Evolutionary conservation across 2,329 filamentous ascomycete genomes (phyloP), one percentile per base, ranked within the genome.

Genomic region (Trichoderma atrobrunneum): DNA sequence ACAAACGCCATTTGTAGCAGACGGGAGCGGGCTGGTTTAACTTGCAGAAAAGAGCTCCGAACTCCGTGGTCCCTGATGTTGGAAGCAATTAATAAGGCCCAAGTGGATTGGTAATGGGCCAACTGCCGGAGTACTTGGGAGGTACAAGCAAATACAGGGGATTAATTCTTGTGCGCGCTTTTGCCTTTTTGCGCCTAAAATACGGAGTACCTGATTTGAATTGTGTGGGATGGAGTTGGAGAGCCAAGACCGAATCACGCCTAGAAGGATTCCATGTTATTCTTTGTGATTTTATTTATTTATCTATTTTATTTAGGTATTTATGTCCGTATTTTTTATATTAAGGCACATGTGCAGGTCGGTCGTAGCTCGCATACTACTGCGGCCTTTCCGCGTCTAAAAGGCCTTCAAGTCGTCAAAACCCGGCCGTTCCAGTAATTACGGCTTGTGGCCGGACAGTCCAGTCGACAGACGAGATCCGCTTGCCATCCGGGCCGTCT

Each of bases 61-160:
- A 69, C 36, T 69, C 66, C 66, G 56, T 61, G 21, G 65, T 14
- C 66, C 56, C 56, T 69, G 36, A 61, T 32, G 11, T 12, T 30
- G 18, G 11, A 60, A 16, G 65, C 54, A 68, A 68, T 59, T 48
- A 68, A 68, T 60, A 24, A 60, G 8, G 54, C 56, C 57, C 10
- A 21, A 34, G 30, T 21, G 30, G 66, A 69, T 69, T 69, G 56
- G 56, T 69, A 69, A 69, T 69, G 39, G 39, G 21, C 51, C 30
- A 59, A 57, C 34, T 60, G 54, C 65, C 65, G 51, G 54, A 30
- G 28, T 34, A 65, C 30, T 65, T 60, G 24, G 54, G 26, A 11
- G 54, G 54, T 60, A 32, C n/a, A 61, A 16, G 21, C 32, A 39
- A 7, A 43, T 28, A 34, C 30, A 30, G 24, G 21, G 21, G 11